Base-by-base conservation (phyloP, 1,139 yeast species). In the Lodderomyces beijingensis region DNA sequence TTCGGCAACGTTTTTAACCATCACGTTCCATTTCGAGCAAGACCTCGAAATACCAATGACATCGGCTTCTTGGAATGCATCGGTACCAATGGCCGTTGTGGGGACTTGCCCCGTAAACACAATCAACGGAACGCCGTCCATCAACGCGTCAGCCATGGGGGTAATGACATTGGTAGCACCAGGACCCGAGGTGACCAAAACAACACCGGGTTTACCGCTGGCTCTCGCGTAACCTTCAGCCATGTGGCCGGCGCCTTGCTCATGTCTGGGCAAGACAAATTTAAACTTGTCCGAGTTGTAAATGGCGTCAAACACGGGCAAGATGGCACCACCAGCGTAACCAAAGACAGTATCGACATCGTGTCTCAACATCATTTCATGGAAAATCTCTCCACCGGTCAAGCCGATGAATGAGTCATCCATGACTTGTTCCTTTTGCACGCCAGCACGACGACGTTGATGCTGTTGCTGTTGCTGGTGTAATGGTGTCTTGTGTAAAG, bases 231-330 rank as follows among this genome's bases (percentile, higher is more conserved):
- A 91, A 41, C 98, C 98, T 66, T 91, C 97, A 35, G 98, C 98
- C 98, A 91, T 91, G 62, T 91, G 98, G 33, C 98, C 98, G 15
- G 98, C 98, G 59, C 98, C 98, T 65, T 91, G 98, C 62, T 91
- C 98, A 57, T 91, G 98, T 54, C 95, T 78, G 33, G 98, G 98
- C 48, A 91, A 70, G 38, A 91, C 86, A 57, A 91, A 91, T 47
- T 80, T 79, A 70, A 91, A 89, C 51, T 83, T 77, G 38, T 83
- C 81, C 11, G 96, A 85, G 65, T 89, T 84, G 70, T 84, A 85
- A 50, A 91, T 91, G 46, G 97, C 98, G 57, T 91, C 98, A 55
- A 84, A 91, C 20, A 91, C 98, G 16, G 98, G 97, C 51, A 91
- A 74, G 55, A 91, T 91, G 47, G 98, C 98, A 57, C 98, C 98